These are phyloP conservation scores for Aspergillus terreus DNA, from an alignment of 2,329 filamentous ascomycete species.

Conservation along the genomic window DNA sequence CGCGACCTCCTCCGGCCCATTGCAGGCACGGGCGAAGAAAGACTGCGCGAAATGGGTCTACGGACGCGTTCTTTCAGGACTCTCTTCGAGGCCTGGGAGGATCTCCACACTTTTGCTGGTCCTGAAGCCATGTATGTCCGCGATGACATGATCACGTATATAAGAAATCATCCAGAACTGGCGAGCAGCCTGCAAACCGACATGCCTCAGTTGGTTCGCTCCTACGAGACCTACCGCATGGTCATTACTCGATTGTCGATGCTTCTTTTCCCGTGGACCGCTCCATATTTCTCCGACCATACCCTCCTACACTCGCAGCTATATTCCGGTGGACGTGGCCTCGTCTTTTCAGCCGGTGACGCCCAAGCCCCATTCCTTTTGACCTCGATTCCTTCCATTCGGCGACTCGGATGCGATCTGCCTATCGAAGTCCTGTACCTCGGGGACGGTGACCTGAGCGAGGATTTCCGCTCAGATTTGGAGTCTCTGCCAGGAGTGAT, in stretches of 20 bases:
- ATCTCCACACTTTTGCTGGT: not conserved
- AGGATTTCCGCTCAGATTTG: constrained; percentile 39
- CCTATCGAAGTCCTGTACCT: constrained; percentile 24
- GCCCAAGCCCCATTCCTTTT: constrained; percentile 42
- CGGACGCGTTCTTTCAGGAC: not conserved
- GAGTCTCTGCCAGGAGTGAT: constrained; percentile 43
- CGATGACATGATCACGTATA: constrained; percentile 41
- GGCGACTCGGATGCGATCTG: constrained; percentile 14
- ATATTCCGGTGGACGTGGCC: constrained; percentile 40
- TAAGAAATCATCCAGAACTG: constrained; percentile 25
- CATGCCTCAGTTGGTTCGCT: constrained; percentile 26
- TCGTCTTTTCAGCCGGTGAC: constrained; percentile 45
- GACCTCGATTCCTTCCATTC: constrained; percentile 35
- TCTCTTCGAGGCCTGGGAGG: not conserved
- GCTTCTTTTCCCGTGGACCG: constrained; percentile 28
- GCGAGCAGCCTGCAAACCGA: constrained; percentile 16
- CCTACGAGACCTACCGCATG: constrained; percentile 42
- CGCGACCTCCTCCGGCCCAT: not conserved
- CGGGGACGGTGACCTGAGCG: constrained; percentile 43
- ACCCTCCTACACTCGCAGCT: constrained; percentile 43
- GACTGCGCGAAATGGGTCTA: not conserved
- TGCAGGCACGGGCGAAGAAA: not conserved
- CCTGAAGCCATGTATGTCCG: constrained; percentile 25
- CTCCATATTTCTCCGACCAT: constrained; percentile 44
- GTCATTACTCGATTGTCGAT: constrained; percentile 38